Percentiles rank a stretch among this genome's conserved stretches.
Evolutionary conservation across 2,329 filamentous ascomycete genomes (phyloP).

Genomic region (Fusarium scirpi): DNA sequence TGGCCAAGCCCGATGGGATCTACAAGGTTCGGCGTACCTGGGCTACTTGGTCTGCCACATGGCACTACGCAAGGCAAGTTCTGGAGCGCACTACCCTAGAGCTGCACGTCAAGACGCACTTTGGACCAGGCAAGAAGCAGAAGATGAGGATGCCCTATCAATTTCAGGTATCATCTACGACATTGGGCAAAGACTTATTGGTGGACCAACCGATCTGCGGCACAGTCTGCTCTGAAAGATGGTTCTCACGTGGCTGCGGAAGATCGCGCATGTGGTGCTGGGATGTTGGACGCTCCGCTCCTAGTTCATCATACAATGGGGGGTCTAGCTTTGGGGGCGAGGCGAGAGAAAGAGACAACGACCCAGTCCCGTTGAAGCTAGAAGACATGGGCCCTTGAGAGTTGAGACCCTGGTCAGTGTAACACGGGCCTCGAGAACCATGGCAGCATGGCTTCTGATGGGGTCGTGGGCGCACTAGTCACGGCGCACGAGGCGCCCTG

Average conservation of each 20-base stretch:
- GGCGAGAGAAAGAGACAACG: slow-evolving; percentile 8
- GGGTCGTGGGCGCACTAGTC: slow-evolving; percentile 41
- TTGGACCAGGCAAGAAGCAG: background rate
- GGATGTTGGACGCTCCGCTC: slow-evolving; percentile 40
- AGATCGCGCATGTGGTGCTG: slow-evolving; percentile 51
- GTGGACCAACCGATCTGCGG: slow-evolving; percentile 35
- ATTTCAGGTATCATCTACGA: slow-evolving; percentile 5
- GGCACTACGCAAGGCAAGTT: slow-evolving; percentile 23
- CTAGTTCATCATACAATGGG: slow-evolving; percentile 34
- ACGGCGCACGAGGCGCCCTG: slow-evolving; percentile 50
- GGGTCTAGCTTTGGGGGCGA: slow-evolving; percentile 33
- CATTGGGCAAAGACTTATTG: slow-evolving; percentile 2
- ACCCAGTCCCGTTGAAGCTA: slow-evolving; percentile 29
- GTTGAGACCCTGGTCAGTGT: slow-evolving; percentile 1
- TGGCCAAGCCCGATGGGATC: slow-evolving; percentile 6
- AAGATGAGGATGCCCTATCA: slow-evolving; percentile 8
- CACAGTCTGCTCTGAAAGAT: slow-evolving; percentile 32
- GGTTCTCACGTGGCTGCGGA: slow-evolving; percentile 52
- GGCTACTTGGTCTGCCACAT: slow-evolving; percentile 31
- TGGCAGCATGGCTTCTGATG: slow-evolving; percentile 35
- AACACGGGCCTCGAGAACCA: slow-evolving; percentile 38
- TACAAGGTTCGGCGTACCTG: slow-evolving; percentile 15
- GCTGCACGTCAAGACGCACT: slow-evolving; percentile 10
- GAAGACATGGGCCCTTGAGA: slow-evolving; percentile 9
- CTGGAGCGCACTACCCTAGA: slow-evolving; percentile 2